Evolutionary conservation across 306 rosid genomes (phyloP).

Genomic region (Phaseolus lunatus): DNA sequence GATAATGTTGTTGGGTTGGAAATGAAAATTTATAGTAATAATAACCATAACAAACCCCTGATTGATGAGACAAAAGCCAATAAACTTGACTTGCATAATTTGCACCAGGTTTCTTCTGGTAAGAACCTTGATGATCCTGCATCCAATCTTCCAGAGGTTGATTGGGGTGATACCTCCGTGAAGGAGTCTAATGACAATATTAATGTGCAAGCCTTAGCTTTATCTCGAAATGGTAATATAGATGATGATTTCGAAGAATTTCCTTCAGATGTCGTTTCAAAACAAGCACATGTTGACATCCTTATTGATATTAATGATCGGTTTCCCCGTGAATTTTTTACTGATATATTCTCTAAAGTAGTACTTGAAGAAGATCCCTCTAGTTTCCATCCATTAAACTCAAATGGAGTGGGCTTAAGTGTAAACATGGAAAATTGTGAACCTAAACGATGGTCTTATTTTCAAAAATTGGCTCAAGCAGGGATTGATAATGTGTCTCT

Average conservation of each 20-base stretch:
- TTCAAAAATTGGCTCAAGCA: slow-evolving; percentile 76
- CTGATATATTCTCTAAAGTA: slow-evolving; percentile 91
- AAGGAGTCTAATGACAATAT: slow-evolving; percentile 45
- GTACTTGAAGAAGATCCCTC: slow-evolving; percentile 67
- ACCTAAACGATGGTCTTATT: slow-evolving; percentile 85
- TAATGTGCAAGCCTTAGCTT: slow-evolving; percentile 46
- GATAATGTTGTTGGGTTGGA: slow-evolving; percentile 29
- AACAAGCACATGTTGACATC: slow-evolving; percentile 71
- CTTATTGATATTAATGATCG: slow-evolving; percentile 83
- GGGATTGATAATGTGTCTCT: slow-evolving; percentile 76
- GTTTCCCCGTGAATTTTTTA: slow-evolving; percentile 84
- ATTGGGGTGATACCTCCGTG: slow-evolving; percentile 52
- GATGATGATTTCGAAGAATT: slow-evolving; percentile 54
- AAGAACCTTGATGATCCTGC: slow-evolving; percentile 55
- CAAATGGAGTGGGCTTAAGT: slow-evolving; percentile 70
- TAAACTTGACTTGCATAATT: slow-evolving; percentile 38
- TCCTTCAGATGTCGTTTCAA: slow-evolving; percentile 51
- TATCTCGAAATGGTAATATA: slow-evolving; percentile 47
- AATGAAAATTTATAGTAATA: slow-evolving; percentile 37
- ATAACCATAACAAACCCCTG: slow-evolving; percentile 43
- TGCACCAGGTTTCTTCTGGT: slow-evolving; percentile 53
- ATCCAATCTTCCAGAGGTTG: slow-evolving; percentile 51
- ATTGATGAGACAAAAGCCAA: slow-evolving; percentile 51
- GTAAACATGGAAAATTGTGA: slow-evolving; percentile 78
- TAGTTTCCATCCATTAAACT: slow-evolving; percentile 49